Percentiles rank a stretch among this genome's conserved stretches.
phyloP scores from a whole-genome alignment of 768 basidiomycete species.

The Kwoniella bestiolae region DNA sequence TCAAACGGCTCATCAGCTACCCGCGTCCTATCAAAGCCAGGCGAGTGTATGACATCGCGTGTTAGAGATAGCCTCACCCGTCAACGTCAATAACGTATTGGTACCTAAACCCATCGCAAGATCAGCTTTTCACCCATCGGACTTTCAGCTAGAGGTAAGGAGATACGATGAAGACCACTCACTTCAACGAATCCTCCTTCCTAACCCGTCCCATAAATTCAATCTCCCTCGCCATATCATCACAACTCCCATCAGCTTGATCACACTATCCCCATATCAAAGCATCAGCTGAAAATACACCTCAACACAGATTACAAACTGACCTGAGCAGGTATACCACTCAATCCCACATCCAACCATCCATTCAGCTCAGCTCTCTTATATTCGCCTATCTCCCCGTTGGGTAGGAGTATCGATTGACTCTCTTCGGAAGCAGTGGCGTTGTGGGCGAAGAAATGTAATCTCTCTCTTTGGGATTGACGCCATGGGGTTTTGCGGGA shows the following conservation, averaged over 20 bases:
- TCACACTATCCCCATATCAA: conserved; percentile 27
- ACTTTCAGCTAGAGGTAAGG: no score
- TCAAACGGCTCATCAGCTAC: not conserved
- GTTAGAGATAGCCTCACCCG: conserved; percentile 28
- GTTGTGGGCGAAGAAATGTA: conserved; percentile 39
- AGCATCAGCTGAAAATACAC: not conserved
- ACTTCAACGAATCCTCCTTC: conserved; percentile 43
- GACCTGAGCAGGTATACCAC: conserved; percentile 49
- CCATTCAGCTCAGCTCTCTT: conserved; percentile 35
- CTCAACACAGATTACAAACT: conserved; percentile 3
- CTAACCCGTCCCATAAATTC: conserved; percentile 40
- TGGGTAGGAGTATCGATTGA: conserved; percentile 31
- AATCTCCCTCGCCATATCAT: conserved; percentile 45
- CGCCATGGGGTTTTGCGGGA: conserved; percentile 42
- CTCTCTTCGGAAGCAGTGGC: not conserved
- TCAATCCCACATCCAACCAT: conserved; percentile 48
- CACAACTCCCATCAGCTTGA: conserved; percentile 44
- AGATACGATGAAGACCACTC: no score
- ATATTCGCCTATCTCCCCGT: conserved; percentile 23
- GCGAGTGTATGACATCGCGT: no score
- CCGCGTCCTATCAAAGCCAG: not conserved
- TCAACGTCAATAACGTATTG: conserved; percentile 52
- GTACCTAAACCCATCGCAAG: conserved; percentile 29
- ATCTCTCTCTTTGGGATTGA: conserved; percentile 46
- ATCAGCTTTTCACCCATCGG: not conserved